Evolutionary conservation across 2,329 filamentous ascomycete genomes (phyloP), one percentile per base, ranked within the genome.

Genomic region (Penicillium frequentans): DNA sequence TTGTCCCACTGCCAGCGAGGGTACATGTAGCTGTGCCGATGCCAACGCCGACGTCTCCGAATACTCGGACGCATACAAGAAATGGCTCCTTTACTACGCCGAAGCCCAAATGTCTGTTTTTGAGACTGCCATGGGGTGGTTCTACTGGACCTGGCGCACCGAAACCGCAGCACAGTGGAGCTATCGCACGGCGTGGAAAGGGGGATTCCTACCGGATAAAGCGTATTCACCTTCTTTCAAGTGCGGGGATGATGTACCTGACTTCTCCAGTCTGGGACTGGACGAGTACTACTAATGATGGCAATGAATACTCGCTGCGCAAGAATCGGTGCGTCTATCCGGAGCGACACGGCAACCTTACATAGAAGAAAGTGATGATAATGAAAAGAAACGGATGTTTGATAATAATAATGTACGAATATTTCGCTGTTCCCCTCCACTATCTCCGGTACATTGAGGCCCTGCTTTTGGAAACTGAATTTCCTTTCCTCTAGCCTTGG

Each of bases 131-230:
- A 95, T 90, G 88, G 95, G 95, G 49, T 99, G 95, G 95, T 97
- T 96, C 78, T 99, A 99, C 77, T 99, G 95, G 95, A 98, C 93
- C 33, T 96, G 95, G 93, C 86, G 92, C 76, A 96, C 93, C 29
- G 93, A 98, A 79, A 82, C 77, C 63, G 87, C 90, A 49, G 81
- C 87, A 58, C 91, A 97, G 77, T 99, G 95, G 95, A 96, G 92
- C 73, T 78, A 76, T 48, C 71, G 68, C 10, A 71, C 70, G 2
- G 73, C 70, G 0, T 96, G 95, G 79, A 87, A 93, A 75, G 81
- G 86, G 62, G 93, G 91, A 0, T 79, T 93, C 48, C 74, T 99
- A 76, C 95, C 95, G 2, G 73, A 79, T 39, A 88, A 90, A 77
- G 88, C 90, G 1, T 91, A 89, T 70, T 77, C 85, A 23, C 82